phyloP scores from a whole-genome alignment of 2,329 filamentous ascomycete species.

The Epichloe amarillans region DNA sequence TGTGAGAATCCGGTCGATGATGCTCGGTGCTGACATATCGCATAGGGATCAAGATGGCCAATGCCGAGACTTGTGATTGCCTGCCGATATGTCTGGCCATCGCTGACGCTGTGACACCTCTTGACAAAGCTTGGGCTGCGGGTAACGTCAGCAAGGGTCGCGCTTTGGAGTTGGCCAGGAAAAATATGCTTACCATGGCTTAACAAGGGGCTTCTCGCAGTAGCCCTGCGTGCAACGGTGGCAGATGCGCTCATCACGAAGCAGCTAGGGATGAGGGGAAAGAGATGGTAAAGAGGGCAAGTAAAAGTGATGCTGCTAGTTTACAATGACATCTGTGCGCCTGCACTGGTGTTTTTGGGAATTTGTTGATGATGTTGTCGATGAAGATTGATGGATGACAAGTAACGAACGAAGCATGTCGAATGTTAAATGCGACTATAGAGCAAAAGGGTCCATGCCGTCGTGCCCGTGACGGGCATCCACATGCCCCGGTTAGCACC shows the following conservation, averaged over 20 bases:
- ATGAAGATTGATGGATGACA: not conserved
- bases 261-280: not conserved
- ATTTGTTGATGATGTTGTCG: not conserved
- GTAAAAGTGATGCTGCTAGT: not conserved
- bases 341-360: not conserved
- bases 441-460: not conserved
- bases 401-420: not conserved
- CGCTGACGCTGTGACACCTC: slow-evolving; percentile 32
- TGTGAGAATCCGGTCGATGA: slow-evolving; percentile 36
- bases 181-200: slow-evolving; percentile 28
- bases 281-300: not conserved
- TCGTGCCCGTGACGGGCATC: not conserved
- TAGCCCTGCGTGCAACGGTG: slow-evolving; percentile 40
- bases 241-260: slow-evolving; percentile 42
- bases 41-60: slow-evolving; percentile 43
- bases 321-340: slow-evolving; percentile 3
- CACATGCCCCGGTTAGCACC: slow-evolving; percentile 3
- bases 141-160: slow-evolving; percentile 2
- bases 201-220: slow-evolving; percentile 38
- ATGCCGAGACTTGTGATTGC: slow-evolving; percentile 33
- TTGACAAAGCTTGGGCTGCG: slow-evolving; percentile 33
- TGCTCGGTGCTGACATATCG: slow-evolving; percentile 47
- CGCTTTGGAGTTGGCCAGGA: not conserved
- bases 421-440: not conserved
- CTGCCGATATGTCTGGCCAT: slow-evolving; percentile 33